Evolutionary conservation across 2,329 filamentous ascomycete species (phyloP), one percentile per base, ranked within the genome.

Genomic region (Chrysoporthe austroafricana): DNA sequence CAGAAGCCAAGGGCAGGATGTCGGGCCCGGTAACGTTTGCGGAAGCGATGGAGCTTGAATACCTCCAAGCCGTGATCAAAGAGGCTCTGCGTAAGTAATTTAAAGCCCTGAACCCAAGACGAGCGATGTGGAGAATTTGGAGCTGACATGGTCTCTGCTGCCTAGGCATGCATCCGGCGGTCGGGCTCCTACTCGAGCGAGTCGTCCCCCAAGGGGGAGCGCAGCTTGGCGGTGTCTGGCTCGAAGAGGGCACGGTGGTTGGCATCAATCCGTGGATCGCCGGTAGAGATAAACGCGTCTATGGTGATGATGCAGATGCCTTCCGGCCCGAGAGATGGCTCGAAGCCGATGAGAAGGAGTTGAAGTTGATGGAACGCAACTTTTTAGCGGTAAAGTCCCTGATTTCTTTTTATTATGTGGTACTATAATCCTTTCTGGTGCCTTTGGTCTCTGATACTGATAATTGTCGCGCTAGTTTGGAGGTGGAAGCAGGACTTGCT

Each of bases 311-410:
- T 68, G 78, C 79, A 0, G 73, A 78, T 32, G 61, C 78, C 0
- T 86, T 82, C 73, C 75, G 79, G n/a, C 85, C 84, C 0, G 83
- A 83, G 58, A 76, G 85, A 48, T 86, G 83, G 82, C 70, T 86
- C 5, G 76, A 82, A 64, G 77, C 74, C 2, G 71, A 72, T 0
- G 73, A 73, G 1, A 76, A 76, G 39, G 73, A 76, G 60, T 70
- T 75, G n/a, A 74, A 74, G 18, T 54, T 48, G 6, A 83, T 81
- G 76, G 68, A 71, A 14, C 57, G 66, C 7, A 67, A 69, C 36
- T 71, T 71, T 16, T 60, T 72, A n/a, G 66, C 66, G 2, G 64
- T 63, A 16, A 46, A 9, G 1, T 14, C 36, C 3, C 7, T 13
- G n/a, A 26, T 18, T 26, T 21, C 11, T 11, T 2, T 8, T n/a